Evolutionary conservation across 2,329 filamentous ascomycete species (phyloP), one percentile per base, ranked within the genome.

Genomic region (Neofusicoccum umdonicola): DNA sequence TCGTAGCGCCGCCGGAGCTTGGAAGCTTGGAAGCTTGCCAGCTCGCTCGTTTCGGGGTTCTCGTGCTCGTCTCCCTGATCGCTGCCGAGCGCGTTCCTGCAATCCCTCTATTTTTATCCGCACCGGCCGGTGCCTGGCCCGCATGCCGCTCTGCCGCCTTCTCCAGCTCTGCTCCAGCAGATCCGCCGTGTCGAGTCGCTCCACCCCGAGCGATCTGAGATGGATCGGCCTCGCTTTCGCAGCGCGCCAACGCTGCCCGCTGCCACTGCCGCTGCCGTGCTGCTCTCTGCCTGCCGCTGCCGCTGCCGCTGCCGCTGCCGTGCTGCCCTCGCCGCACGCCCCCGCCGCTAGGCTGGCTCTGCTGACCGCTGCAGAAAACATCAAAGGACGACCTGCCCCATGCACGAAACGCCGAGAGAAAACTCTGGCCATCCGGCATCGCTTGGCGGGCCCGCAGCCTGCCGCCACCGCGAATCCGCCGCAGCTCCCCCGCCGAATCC

Each of bases 101-200:
- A 60, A 60, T 60, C 56, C 31, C 41, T 60, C 56, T 60, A 60
- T 60, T 60, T 60, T 60, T 60, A 47, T 37, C 56, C 41, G 8
- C n/a, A 13, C 45, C 9, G 8, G 6, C 45, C 27, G 34, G 48
- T 51, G 48, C 48, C 48, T 51, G 48, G 48, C 39, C 42, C 42
- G 56, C 27, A 31, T 31, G 27, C 27, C 27, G 27, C 56, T 19
- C 56, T 60, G 56, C 56, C 41, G 42, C 56, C 51, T 11, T 37
- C 9, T 35, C 41, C 22, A 22, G 22, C 22, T 22, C 22, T 22
- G 22, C 52, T 57, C 52, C 52, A 44, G 34, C 34, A 37, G 34
- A 37, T 39, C 50, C 34, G 50, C 19, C 48, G 31, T 17, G 48
- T 37, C 31, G 11, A 17, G n/a, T 35, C 50, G 34, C 50, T 54